Base-by-base conservation (phyloP, 495 filamentous ascomycete species). In the Daldinia vernicosa region DNA sequence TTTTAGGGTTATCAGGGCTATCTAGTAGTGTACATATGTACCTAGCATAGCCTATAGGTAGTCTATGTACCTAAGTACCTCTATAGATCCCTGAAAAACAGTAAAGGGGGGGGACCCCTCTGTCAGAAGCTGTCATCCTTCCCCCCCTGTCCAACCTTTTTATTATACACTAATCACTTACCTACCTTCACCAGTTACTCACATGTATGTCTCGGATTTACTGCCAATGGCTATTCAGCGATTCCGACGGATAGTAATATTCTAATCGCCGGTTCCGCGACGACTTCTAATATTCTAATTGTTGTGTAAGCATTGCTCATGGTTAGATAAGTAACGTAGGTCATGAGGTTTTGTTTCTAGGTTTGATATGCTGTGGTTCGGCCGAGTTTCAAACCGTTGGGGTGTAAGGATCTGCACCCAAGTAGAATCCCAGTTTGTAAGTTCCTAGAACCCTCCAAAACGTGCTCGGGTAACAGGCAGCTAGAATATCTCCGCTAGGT, bases 401-500 rank as follows among this genome's bases (percentile, higher is more conserved):
- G 51, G 54, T 26, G 40, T 15, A 62, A 62, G 66, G 66, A 62
- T 67, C 37, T 26, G 19, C 7, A 60, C 19, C 47, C 50, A 60
- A 24, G 27, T 30, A 14, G 33, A 50, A 28, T 56, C 35, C 35
- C 43, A 5, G 45, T 15, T 32, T 57, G 35, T 54, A 40, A 58
- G 22, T 39, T 19, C 43, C 19, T 27, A 15, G 27, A 39, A 6
- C 19, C 35, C 9, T 35, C n/a, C 40, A 50, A 19, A 50, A 9
- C 40, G 27, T 50, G 43, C 8, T 5, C 30, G 17, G 51, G 22
- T 37, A 58, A 37, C 22, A 50, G 32, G 30, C 39, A 28, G 54
- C 57, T 62, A 45, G 54, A 60, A 72, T 17, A 60, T 67, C 14
- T 54, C 54, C 53, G 53, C n/a, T 51, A 54, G 45, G 24, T 26